phyloP scores from a whole-genome alignment of 768 basidiomycete species.

The Serendipita vermifera region DNA sequence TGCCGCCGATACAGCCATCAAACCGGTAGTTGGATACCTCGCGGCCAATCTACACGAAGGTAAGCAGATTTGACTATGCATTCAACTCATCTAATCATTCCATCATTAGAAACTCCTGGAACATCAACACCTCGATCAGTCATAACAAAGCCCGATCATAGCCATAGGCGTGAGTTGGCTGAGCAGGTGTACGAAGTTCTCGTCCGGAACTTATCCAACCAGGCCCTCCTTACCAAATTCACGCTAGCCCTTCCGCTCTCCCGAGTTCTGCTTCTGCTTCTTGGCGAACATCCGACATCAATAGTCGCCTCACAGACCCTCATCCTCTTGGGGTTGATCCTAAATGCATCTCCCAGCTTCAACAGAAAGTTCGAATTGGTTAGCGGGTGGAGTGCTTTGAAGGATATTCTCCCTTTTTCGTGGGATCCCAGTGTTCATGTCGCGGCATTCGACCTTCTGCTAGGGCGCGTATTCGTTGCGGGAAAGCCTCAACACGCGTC shows the following conservation, averaged over 20 bases:
- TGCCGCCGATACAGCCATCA: slow-evolving; percentile 60
- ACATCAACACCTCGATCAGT: slow-evolving; percentile 41
- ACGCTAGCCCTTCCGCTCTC: slow-evolving; percentile 60
- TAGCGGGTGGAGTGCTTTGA: slow-evolving; percentile 70
- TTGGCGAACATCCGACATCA: slow-evolving; percentile 60
- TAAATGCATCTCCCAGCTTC: slow-evolving; percentile 48
- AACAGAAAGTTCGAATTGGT: slow-evolving; percentile 71
- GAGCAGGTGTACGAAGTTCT: slow-evolving; percentile 56
- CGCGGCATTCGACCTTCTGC: slow-evolving; percentile 54
- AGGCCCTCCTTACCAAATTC: slow-evolving; percentile 51
- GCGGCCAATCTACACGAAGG: slow-evolving; percentile 66
- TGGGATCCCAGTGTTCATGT: slow-evolving; percentile 62
- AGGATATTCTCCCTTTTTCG: slow-evolving; percentile 44
- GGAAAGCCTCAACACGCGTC: neutral
- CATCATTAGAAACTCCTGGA: slow-evolving; percentile 8
- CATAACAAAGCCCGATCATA: slow-evolving; percentile 43
- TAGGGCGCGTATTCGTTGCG: slow-evolving; percentile 31
- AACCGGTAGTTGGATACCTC: slow-evolving; percentile 74
- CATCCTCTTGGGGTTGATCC: slow-evolving; percentile 42
- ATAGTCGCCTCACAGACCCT: slow-evolving; percentile 47
- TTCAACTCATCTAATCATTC: neutral
- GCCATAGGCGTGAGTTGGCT: slow-evolving; percentile 41
- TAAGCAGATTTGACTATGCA: slow-evolving; percentile 23
- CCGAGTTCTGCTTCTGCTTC: slow-evolving; percentile 63
- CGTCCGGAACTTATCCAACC: slow-evolving; percentile 43